phyloP scores from a whole-genome alignment of 345 rosid genomes.

The Cardiospermum halicacabum region DNA sequence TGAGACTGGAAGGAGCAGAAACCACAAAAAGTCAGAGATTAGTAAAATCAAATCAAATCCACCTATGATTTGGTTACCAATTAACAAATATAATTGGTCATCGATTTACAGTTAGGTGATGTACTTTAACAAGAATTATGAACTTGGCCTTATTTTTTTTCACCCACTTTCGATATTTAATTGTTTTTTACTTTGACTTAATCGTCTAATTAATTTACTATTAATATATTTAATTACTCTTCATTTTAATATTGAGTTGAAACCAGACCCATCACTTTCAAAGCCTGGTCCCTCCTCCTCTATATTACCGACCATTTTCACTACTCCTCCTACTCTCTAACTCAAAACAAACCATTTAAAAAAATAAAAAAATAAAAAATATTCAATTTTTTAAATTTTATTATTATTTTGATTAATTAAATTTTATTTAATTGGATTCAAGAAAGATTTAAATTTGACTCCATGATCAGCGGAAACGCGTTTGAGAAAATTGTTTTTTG shows the following conservation, averaged over 20 bases:
- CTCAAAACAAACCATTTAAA: too few relatives aligned
- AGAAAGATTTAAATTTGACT: slow-evolving; percentile 1
- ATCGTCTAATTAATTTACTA: neutral
- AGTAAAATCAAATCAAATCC: neutral
- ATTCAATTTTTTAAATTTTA: too few relatives aligned
- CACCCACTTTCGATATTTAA: slow-evolving; percentile 30
- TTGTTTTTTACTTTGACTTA: slow-evolving; percentile 15
- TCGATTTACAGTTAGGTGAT: slow-evolving; percentile 19
- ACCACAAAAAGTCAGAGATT: slow-evolving; percentile 20
- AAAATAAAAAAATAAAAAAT: too few relatives aligned
- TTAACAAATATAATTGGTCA: slow-evolving; percentile 18
- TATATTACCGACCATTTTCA: slow-evolving; percentile 17
- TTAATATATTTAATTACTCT: neutral
- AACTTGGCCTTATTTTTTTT: slow-evolving; percentile 22
- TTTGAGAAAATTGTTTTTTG: slow-evolving; percentile 3
- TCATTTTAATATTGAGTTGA: neutral
- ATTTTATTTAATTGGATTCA: neutral
- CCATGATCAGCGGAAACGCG: slow-evolving; percentile 38
- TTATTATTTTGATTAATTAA: too few relatives aligned
- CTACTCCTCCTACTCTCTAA: neutral
- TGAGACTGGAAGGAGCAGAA: slow-evolving; percentile 21
- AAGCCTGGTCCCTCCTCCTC: slow-evolving; percentile 7
- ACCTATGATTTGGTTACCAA: slow-evolving; percentile 30
- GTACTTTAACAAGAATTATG: slow-evolving; percentile 14
- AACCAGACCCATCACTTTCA: slow-evolving; percentile 13